These are phyloP conservation scores for Fraxinus anomala DNA, from an alignment of 257 asterid species.

Conservation along the genomic window DNA sequence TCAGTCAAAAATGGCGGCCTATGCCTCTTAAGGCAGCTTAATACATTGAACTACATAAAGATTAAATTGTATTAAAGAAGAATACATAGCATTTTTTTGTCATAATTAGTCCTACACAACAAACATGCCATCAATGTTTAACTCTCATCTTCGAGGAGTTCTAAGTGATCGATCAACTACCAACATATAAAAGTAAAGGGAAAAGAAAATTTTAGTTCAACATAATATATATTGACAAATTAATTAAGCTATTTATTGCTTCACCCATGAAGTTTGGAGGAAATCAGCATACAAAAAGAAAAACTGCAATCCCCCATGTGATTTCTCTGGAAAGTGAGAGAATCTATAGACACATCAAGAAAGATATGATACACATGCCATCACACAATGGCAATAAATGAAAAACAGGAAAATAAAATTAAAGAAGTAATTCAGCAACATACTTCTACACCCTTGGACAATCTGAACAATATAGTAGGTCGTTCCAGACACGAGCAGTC, in stretches of 20 bases:
- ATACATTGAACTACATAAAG: not conserved
- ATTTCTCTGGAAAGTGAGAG: not conserved
- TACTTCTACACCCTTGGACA: not conserved
- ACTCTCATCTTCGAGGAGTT: too few relatives aligned
- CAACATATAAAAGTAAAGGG: too few relatives aligned
- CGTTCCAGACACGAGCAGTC: not conserved
- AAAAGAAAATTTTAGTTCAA: not conserved
- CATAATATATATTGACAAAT: not conserved
- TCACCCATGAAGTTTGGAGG: not conserved
- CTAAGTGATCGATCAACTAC: too few relatives aligned
- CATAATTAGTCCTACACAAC: too few relatives aligned
- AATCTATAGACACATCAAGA: not conserved
- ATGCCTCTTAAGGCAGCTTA: not conserved
- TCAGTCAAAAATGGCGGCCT: not conserved
- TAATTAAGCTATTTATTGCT: not conserved
- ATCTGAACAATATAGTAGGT: not conserved
- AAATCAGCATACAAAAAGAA: conserved; percentile 1
- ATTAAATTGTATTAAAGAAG: too few relatives aligned
- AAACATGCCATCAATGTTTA: too few relatives aligned
- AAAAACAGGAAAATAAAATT: not conserved
- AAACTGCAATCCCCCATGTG: not conserved
- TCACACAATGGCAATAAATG: not conserved
- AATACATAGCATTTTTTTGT: too few relatives aligned
- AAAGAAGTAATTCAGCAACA: not conserved
- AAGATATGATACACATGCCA: not conserved